Conservation (phyloP, 1,284 basidiomycete species). For the Takashimella koratensis region DNA sequence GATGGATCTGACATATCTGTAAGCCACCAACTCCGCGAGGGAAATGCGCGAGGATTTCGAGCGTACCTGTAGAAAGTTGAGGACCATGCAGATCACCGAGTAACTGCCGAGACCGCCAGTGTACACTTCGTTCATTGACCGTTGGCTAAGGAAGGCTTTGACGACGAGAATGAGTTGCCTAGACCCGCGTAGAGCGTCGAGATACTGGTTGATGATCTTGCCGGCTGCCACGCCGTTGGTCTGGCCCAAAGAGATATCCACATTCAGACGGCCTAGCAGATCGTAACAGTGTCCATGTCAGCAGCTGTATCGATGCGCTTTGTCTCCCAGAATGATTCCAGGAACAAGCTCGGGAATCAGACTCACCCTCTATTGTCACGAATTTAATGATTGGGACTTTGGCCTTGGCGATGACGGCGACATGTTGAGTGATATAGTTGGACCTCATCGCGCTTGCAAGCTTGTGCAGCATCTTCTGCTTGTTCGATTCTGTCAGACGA, state of each 20-base stretch:
- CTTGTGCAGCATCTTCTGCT: conserved; percentile 45
- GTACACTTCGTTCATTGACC: conserved; percentile 95
- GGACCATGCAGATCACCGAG: conserved; percentile 85
- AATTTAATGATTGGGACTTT: conserved; percentile 95
- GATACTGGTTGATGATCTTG: conserved; percentile 74
- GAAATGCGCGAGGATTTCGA: background rate
- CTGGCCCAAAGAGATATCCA: conserved; percentile 90
- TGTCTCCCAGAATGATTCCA: no score
- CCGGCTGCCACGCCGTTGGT: conserved; percentile 77
- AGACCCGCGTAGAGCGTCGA: conserved; percentile 69
- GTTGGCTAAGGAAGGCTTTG: conserved; percentile 84
- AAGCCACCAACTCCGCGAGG: background rate
- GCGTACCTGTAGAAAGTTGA: conserved; percentile 81
- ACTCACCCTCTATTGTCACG: conserved; percentile 61
- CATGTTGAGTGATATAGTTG: conserved; percentile 55
- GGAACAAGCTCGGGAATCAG: no score
- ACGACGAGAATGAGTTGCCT: conserved; percentile 78
- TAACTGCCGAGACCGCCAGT: conserved; percentile 93
- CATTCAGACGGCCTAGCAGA: conserved; percentile 65
- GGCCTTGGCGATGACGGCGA: conserved; percentile 82
- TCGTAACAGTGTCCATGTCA: background rate
- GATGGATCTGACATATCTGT: conserved; percentile 64
- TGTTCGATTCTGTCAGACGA: conserved; percentile 43
- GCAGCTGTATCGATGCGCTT: no score
- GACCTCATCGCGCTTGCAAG: conserved; percentile 49